Evolutionary conservation across 2,329 filamentous ascomycete species (phyloP), one percentile per base, ranked within the genome.

Genomic region (Nigrospora oryzae): DNA sequence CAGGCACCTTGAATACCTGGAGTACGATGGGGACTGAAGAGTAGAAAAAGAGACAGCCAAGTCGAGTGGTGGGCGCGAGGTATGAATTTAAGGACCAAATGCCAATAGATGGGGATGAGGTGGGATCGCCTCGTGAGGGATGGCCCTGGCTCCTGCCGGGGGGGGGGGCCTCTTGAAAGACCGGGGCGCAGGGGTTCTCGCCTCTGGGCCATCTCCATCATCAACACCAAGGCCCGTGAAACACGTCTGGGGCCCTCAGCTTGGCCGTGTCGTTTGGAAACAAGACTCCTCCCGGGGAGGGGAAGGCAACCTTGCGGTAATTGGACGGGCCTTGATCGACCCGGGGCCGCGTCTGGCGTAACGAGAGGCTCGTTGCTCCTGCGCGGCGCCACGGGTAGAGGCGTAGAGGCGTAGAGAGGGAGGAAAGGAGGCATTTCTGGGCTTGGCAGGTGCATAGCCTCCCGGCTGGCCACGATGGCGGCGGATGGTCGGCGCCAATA

Each of bases 11-110:
- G 33, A 15, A 31, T 32, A 42, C 32, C 40, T 42, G 40, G 33
- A 42, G 40, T 36, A 42, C 31, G 40, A 42, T 32, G 30, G 40
- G 19, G 39, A 50, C 38, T 49, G 52, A 51, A 56, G 56, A 56
- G 52, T 54, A 55, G 58, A 56, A 52, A 50, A 54, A 52, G 55
- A 45, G 53, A 58, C 54, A 49, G 46, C 47, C 37, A 46, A 49
- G 51, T 49, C 45, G 45, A 45, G 42, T 49, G 47, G 46, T 45
- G 47, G 56, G 48, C 47, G 47, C 53, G 56, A 58, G 59, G 58
- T 63, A 65, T 63, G 60, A 64, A 61, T 67, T 68, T 71, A 66
- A 62, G 59, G 56, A 54, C 53, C 55, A 51, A 53, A 51, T 46
- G 48, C 47, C 51, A 46, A 52, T 46, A 41, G 46, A 46, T 47